A percentile compares a stretch with the other conserved stretches of the same genome.
Conservation (phyloP, 1,139 yeast species). For the Blastobotrys arbuscula region DNA sequence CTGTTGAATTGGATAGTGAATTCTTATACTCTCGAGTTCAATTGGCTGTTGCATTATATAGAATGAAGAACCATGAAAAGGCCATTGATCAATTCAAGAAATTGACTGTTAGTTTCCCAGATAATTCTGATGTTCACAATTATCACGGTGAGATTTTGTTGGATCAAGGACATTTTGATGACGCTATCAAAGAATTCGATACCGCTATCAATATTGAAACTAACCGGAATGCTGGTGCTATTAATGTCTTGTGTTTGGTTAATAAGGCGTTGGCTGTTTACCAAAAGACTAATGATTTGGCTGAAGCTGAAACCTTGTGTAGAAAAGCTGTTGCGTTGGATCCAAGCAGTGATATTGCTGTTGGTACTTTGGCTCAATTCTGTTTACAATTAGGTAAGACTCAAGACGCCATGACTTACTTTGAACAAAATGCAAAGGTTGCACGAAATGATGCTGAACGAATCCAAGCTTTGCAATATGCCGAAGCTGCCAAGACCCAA, state of each 20-base stretch:
- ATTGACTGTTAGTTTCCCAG: slow-evolving; percentile 74
- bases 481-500: slow-evolving; percentile 59
- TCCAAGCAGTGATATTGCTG: slow-evolving; percentile 83
- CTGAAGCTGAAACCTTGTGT: slow-evolving; percentile 62
- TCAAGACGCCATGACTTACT: slow-evolving; percentile 73
- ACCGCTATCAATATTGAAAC: slow-evolving; percentile 78
- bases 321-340: slow-evolving; percentile 75
- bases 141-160: slow-evolving; percentile 92
- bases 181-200: slow-evolving; percentile 81
- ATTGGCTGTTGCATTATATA: slow-evolving; percentile 87
- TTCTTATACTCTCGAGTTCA: slow-evolving; percentile 87
- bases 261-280: slow-evolving; percentile 68
- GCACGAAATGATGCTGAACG: slow-evolving; percentile 85
- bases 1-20: slow-evolving; percentile 64
- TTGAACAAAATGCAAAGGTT: slow-evolving; percentile 75
- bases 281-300: slow-evolving; percentile 36
- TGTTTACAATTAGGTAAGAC: slow-evolving; percentile 77
- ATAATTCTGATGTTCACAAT: slow-evolving; percentile 88
- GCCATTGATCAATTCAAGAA: slow-evolving; percentile 67
- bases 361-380: slow-evolving; percentile 85
- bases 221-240: slow-evolving; percentile 44
- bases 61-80: slow-evolving; percentile 57
- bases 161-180: slow-evolving; percentile 67
- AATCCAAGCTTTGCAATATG: slow-evolving; percentile 85
- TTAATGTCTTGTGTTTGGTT: slow-evolving; percentile 86